These are phyloP conservation scores for Lentinus tigrinus DNA, from an alignment of 768 basidiomycete species.

Conservation along the genomic window DNA sequence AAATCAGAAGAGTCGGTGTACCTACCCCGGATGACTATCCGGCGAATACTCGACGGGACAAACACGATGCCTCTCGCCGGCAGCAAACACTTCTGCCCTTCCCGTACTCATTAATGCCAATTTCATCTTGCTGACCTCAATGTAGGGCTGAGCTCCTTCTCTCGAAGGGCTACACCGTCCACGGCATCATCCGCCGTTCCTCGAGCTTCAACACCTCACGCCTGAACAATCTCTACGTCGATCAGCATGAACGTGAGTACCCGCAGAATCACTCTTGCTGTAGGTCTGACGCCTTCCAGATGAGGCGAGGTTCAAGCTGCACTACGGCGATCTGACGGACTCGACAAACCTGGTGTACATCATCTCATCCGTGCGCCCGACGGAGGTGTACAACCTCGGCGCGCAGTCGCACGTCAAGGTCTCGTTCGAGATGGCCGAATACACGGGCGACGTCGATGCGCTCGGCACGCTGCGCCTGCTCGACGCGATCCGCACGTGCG, in stretches of 20 bases:
- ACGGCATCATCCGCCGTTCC: slow-evolving; percentile 94
- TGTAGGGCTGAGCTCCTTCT: slow-evolving; percentile 79
- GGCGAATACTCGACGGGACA: too few relatives aligned
- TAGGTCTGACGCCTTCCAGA: slow-evolving; percentile 35
- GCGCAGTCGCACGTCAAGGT: slow-evolving; percentile 99
- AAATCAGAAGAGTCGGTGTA: too few relatives aligned
- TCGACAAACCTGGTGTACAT: slow-evolving; percentile 97
- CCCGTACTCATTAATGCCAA: neutral
- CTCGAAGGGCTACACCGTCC: slow-evolving; percentile 87
- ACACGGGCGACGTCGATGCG: slow-evolving; percentile 96
- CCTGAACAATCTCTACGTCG: slow-evolving; percentile 89
- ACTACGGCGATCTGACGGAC: slow-evolving; percentile 93
- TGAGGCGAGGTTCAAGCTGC: slow-evolving; percentile 76
- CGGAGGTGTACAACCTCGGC: slow-evolving; percentile 97
- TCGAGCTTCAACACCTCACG: slow-evolving; percentile 98
- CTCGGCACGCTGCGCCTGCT: slow-evolving; percentile 93
- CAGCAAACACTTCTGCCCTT: too few relatives aligned
- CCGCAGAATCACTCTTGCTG: neutral
- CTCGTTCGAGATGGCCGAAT: slow-evolving; percentile 99
- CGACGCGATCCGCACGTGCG: slow-evolving; percentile 94
- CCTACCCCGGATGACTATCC: too few relatives aligned
- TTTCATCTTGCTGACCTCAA: slow-evolving; percentile 6
- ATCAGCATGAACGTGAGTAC: slow-evolving; percentile 84
- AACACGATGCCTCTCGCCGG: too few relatives aligned
- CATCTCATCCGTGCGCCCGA: slow-evolving; percentile 90